A percentile compares a stretch with the other conserved stretches of the same genome.
Evolutionary conservation across 2,329 filamentous ascomycete species (phyloP).

Genomic region (Epichloe uncinata): DNA sequence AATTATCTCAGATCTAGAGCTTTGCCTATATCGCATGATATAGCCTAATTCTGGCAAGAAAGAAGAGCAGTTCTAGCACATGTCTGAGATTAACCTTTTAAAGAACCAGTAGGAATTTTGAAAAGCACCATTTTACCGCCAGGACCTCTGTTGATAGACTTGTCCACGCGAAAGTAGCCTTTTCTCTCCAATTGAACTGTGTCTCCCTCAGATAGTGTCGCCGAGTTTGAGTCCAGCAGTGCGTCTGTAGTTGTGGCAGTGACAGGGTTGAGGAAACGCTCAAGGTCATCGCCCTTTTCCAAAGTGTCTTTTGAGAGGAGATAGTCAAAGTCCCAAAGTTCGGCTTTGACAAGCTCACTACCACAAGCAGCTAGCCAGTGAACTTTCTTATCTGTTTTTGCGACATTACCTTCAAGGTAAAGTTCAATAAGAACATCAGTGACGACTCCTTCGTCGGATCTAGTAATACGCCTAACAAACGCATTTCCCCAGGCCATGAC

Average conservation of each 20-base stretch:
- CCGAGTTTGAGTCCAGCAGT: not conserved
- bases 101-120: not conserved
- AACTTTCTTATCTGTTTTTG: slow-evolving; percentile 1
- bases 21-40: too few relatives aligned
- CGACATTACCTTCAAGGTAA: not conserved
- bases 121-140: not conserved
- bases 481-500: not conserved
- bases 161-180: not conserved
- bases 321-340: slow-evolving; percentile 1
- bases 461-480: not conserved
- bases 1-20: too few relatives aligned
- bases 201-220: not conserved
- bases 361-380: slow-evolving; percentile 1
- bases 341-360: not conserved
- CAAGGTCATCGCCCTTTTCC: not conserved
- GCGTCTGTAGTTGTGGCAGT: not conserved
- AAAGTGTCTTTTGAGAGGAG: not conserved
- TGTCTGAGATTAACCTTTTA: not conserved
- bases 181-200: slow-evolving; percentile 1
- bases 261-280: not conserved
- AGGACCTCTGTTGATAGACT: not conserved
- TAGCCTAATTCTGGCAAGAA: too few relatives aligned
- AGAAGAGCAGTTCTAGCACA: too few relatives aligned
- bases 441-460: not conserved
- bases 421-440: not conserved